Evolutionary conservation across 345 rosid genomes (phyloP), one percentile per base, ranked within the genome.

Genomic region (Eucalyptus sp.): DNA sequence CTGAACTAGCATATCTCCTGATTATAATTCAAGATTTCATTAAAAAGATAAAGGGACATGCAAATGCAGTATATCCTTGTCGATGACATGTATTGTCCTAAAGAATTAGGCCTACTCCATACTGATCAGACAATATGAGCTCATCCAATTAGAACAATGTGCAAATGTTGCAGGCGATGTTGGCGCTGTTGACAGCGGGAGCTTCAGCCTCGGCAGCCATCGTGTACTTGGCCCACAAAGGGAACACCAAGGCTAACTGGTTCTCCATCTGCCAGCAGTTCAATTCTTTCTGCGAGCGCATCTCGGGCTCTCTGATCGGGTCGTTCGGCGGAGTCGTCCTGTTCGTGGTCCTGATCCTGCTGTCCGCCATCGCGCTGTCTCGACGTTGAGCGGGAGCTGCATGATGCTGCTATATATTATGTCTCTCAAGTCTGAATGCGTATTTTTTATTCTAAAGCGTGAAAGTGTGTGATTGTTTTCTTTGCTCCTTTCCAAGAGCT

Each of bases 191-290:
- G 86, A 93, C 95, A 3, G 93, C 96, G 8, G 97, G 95, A 90
- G 97, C 98, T 33, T 93, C 97, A 46, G 96, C 99, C 52, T 94
- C 97, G 79, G 94, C 99, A 8, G 97, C 98, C 2, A 94, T 96
- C 24, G 96, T 96, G 51, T 95, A 95, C 92, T 90, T 96, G 76
- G 97, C 99, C 88, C 99, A 96, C 91, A 92, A 90, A 14, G 99
- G 99, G 90, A 97, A 97, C 89, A 49, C 88, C 2, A 94, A 44
- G 88, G 89, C 95, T 84, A 96, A 96, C 92, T 96, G 99, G 99
- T 91, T 93, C 88, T 90, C 97, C 50, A 90, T 97, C 88, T 95
- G 97, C 92, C 95, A 93, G 90, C 98, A 97, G 62, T 96, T 93
- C 91, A 94, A 95, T 87, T 94, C 99, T 29, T 96, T 97, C 92